phyloP scores from a whole-genome alignment of 169 alveolate genomes.

The Cryptosporidium baileyi region DNA sequence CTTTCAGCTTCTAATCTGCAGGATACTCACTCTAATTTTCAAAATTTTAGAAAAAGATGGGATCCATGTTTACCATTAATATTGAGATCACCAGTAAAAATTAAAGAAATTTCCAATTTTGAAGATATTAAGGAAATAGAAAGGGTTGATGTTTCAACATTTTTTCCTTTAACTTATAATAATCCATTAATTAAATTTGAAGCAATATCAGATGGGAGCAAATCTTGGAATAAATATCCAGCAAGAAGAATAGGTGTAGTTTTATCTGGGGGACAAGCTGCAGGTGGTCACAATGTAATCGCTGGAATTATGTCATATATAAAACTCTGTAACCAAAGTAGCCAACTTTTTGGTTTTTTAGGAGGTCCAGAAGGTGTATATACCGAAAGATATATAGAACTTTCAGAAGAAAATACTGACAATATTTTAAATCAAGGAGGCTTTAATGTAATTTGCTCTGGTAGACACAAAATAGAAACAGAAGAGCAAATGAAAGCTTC shows the following conservation, averaged over 20 bases:
- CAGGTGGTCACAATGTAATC: slow-evolving; percentile 90
- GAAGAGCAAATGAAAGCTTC: slow-evolving; percentile 80
- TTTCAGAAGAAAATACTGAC: slow-evolving; percentile 77
- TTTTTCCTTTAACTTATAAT: slow-evolving; percentile 27
- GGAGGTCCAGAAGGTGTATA: slow-evolving; percentile 86
- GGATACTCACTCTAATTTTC: slow-evolving; percentile 31
- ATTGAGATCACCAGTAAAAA: slow-evolving; percentile 22
- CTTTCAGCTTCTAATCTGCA: slow-evolving; percentile 13
- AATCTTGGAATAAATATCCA: slow-evolving; percentile 45
- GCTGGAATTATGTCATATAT: slow-evolving; percentile 83
- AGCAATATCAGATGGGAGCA: slow-evolving; percentile 27
- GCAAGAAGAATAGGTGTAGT: slow-evolving; percentile 78
- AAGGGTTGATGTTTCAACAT: slow-evolving; percentile 8
- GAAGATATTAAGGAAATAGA: background rate
- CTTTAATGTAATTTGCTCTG: slow-evolving; percentile 86
- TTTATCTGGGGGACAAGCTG: slow-evolving; percentile 87
- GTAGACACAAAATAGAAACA: slow-evolving; percentile 85
- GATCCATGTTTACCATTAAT: slow-evolving; percentile 46
- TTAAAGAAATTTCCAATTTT: slow-evolving; percentile 15
- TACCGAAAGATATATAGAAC: slow-evolving; percentile 80
- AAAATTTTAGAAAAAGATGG: slow-evolving; percentile 40
- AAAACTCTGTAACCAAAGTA: slow-evolving; percentile 78
- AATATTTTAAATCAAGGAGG: slow-evolving; percentile 84
- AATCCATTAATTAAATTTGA: slow-evolving; percentile 12
- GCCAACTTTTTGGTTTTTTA: slow-evolving; percentile 82